Evolutionary conservation across 441 rosid species (phyloP).

Genomic region (Erodium moschatum): DNA sequence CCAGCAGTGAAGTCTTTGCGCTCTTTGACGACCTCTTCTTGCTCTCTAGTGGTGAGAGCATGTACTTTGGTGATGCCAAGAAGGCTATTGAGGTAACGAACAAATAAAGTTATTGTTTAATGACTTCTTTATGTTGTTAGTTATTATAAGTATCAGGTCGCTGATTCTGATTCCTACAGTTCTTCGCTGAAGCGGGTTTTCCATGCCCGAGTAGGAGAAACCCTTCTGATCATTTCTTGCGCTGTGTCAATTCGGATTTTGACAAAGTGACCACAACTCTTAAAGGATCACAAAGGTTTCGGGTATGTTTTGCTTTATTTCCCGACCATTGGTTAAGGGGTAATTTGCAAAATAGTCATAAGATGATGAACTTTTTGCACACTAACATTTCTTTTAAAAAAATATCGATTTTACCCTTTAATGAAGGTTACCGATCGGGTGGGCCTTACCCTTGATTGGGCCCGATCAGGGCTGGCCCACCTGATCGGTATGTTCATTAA

Average conservation of each 20-base stretch:
- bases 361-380: no score
- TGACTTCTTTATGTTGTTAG: no score
- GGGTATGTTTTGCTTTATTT: conserved; percentile 28
- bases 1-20: conserved; percentile 91
- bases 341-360: no score
- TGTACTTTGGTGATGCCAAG: conserved; percentile 80
- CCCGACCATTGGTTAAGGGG: background rate
- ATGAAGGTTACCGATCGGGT: no score
- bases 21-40: conserved; percentile 85
- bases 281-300: conserved; percentile 72
- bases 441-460: no score
- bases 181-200: conserved; percentile 92
- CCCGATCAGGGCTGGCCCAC: no score
- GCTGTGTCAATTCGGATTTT: conserved; percentile 85
- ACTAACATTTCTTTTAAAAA: no score
- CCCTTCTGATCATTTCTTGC: conserved; percentile 93
- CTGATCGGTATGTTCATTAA: no score
- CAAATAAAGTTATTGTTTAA: background rate
- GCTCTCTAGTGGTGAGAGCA: conserved; percentile 80
- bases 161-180: conserved; percentile 30
- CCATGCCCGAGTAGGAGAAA: conserved; percentile 84
- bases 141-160: background rate
- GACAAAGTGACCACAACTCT: conserved; percentile 80
- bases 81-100: conserved; percentile 58
- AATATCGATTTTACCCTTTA: no score